Conservation (phyloP, 495 filamentous ascomycete genomes). For the Aspergillus haitiensis region DNA sequence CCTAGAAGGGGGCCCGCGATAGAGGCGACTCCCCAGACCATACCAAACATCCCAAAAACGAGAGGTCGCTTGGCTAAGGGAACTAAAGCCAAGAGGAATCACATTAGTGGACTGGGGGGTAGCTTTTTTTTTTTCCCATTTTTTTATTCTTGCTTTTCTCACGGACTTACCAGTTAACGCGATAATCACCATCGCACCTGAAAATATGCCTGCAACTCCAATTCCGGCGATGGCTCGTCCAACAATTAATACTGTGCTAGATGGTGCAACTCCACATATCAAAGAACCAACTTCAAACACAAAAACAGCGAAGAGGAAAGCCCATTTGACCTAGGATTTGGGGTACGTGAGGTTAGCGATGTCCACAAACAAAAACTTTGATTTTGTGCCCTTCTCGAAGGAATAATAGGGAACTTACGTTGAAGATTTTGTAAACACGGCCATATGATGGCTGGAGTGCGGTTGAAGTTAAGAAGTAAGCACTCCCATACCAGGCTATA, state of each 20-base stretch:
- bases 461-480: conserved; percentile 37
- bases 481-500: conserved; percentile 49
- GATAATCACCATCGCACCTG: conserved; percentile 71
- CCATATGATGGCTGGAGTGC: conserved; percentile 37
- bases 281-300: conserved; percentile 72
- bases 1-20: conserved; percentile 67
- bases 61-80: conserved; percentile 64
- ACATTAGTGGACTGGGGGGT: too few relatives aligned
- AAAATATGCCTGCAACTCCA: conserved; percentile 72
- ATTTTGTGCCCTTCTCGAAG: background rate
- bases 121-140: too few relatives aligned
- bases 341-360: background rate
- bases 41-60: conserved; percentile 66
- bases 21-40: conserved; percentile 69
- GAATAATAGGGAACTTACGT: conserved; percentile 7
- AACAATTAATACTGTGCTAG: conserved; percentile 63
- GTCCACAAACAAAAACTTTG: background rate
- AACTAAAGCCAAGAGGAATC: background rate
- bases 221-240: conserved; percentile 76
- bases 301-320: conserved; percentile 58
- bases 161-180: conserved; percentile 15
- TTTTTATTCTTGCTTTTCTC: too few relatives aligned
- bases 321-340: conserved; percentile 34
- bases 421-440: conserved; percentile 35
- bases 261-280: conserved; percentile 68